Conservation (phyloP, 208 protist genomes). For the Endotrypanum monterogeii region DNA sequence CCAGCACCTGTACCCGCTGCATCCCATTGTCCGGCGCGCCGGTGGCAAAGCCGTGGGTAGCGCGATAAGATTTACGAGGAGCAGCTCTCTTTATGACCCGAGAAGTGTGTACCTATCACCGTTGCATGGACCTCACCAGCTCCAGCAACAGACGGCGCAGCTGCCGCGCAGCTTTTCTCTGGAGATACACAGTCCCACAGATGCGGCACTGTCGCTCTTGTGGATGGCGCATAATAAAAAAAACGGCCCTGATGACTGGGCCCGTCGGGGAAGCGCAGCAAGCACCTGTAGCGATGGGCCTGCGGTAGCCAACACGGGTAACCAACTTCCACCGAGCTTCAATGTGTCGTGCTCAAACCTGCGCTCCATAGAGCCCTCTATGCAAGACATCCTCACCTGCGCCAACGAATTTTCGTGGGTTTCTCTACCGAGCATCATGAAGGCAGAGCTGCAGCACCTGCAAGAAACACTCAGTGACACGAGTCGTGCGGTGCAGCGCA, state of each 20-base stretch:
- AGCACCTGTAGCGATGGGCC: constrained; percentile 1
- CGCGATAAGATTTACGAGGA: background rate
- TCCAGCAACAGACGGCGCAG: constrained; percentile 7
- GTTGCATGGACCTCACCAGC: background rate
- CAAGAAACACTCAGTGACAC: constrained; percentile 17
- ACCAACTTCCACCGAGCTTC: background rate
- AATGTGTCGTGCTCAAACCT: background rate
- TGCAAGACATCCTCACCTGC: constrained; percentile 25
- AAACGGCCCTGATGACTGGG: constrained; percentile 4
- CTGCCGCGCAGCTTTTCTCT: constrained; percentile 19
- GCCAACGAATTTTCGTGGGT: constrained; percentile 33
- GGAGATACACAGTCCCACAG: constrained; percentile 15
- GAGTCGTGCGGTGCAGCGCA: constrained; percentile 15
- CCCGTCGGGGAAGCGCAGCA: background rate
- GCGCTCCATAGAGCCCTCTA: constrained; percentile 9
- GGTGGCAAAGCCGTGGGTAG: background rate
- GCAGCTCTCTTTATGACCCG: constrained; percentile 19
- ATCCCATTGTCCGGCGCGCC: background rate
- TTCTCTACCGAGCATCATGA: constrained; percentile 27
- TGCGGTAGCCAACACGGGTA: background rate
- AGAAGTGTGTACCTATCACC: background rate
- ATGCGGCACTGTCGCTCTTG: constrained; percentile 26
- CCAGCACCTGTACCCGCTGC: background rate
- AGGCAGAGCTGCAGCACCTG: constrained; percentile 32
- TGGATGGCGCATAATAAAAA: constrained; percentile 15